phyloP scores from a whole-genome alignment of 2,329 filamentous ascomycete species.

The Stachybotrys chlorohalonatus region DNA sequence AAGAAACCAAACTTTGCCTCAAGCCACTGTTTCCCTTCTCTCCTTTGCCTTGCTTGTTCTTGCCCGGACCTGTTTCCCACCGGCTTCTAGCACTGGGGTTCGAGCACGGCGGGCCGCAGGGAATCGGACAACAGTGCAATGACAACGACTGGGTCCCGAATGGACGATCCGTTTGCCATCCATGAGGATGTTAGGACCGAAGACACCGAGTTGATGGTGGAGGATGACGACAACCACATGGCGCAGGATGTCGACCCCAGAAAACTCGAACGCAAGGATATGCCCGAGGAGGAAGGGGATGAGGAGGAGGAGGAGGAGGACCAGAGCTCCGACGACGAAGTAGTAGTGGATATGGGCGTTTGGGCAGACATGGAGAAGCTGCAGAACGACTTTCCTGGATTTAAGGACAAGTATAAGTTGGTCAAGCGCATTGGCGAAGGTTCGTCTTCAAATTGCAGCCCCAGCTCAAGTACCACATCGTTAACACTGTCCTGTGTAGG shows the following conservation, averaged over 20 bases:
- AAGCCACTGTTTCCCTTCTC: no score
- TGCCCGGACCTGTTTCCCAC: no score
- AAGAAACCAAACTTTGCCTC: no score
- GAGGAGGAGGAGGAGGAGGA: constrained; percentile 29
- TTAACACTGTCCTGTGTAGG: constrained; percentile 40
- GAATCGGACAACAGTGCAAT: constrained; percentile 1
- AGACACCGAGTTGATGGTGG: constrained; percentile 40
- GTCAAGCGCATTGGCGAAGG: constrained; percentile 98
- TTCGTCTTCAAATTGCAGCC: constrained; percentile 24
- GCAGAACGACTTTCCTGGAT: constrained; percentile 72
- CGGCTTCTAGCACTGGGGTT: background rate
- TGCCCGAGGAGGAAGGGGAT: constrained; percentile 15
- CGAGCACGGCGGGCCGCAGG: background rate
- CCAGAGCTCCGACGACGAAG: constrained; percentile 44
- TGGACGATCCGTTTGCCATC: constrained; percentile 34
- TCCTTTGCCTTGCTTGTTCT: background rate
- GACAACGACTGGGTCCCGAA: constrained; percentile 9
- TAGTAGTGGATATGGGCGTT: constrained; percentile 58
- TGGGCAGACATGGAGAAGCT: constrained; percentile 82
- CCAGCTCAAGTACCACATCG: background rate
- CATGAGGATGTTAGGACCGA: constrained; percentile 41
- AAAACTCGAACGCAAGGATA: constrained; percentile 9
- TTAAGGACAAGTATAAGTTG: constrained; percentile 74
- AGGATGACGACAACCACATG: constrained; percentile 20
- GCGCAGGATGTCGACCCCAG: constrained; percentile 6